These are phyloP conservation scores for Zygosaccharomyces sapae DNA, from an alignment of 1,139 yeast genomes.

Conservation along the genomic window DNA sequence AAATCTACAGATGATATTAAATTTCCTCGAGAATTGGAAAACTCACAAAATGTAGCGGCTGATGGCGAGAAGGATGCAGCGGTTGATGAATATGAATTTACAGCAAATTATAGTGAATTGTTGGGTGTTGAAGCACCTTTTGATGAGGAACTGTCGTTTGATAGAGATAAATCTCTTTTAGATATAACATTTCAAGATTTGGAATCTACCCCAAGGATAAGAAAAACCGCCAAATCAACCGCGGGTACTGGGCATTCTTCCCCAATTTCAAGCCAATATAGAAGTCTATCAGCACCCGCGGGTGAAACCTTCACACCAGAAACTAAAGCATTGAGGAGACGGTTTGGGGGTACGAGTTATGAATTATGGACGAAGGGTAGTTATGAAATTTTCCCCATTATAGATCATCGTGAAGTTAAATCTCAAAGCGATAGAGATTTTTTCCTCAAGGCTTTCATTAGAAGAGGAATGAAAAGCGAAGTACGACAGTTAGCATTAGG, in stretches of 20 bases:
- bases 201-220: constrained; percentile 6
- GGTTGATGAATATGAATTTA: constrained; percentile 15
- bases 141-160: constrained; percentile 1
- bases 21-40: constrained; percentile 30
- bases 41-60: not conserved
- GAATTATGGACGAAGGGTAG: constrained; percentile 49
- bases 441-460: constrained; percentile 52
- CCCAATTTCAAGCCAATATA: constrained; percentile 6
- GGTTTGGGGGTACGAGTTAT: constrained; percentile 31
- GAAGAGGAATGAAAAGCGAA: constrained; percentile 50
- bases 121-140: constrained; percentile 8
- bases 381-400: constrained; percentile 56
- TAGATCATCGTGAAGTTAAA: constrained; percentile 78
- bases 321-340: constrained; percentile 18
- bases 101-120: constrained; percentile 26
- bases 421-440: constrained; percentile 61
- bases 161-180: constrained; percentile 6
- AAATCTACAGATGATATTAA: constrained; percentile 43
- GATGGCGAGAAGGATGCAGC: constrained; percentile 8
- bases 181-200: constrained; percentile 13
- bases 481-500: constrained; percentile 69
- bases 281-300: not conserved
- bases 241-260: constrained; percentile 7
- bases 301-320: constrained; percentile 4
- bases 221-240: constrained; percentile 1